These are phyloP conservation scores for Schoenoplectus tabernaemontani DNA, from an alignment of 202 grass and related monocot species.

Conservation along the genomic window DNA sequence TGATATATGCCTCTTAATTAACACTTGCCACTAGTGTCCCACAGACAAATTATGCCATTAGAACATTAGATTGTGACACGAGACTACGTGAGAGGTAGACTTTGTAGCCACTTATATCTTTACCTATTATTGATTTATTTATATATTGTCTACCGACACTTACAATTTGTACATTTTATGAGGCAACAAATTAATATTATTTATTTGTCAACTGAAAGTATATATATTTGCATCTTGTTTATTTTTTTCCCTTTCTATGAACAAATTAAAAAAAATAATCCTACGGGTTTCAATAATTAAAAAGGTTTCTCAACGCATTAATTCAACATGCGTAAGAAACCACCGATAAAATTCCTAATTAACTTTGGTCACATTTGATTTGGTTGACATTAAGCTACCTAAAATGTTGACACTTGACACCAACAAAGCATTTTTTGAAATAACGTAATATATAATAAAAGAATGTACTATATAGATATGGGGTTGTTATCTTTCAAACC, in stretches of 20 bases:
- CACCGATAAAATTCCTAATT: constrained; percentile 3
- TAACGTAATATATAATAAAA: neutral
- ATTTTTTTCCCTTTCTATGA: no score
- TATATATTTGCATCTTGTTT: no score
- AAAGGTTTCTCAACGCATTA: neutral
- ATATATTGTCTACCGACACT: neutral
- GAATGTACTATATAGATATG: neutral
- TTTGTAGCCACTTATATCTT: neutral
- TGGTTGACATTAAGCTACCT: constrained; percentile 6
- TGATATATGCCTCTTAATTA: neutral
- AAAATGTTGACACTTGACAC: constrained; percentile 1
- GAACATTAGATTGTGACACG: neutral
- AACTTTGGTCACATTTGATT: neutral
- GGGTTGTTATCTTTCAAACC: constrained; percentile 1
- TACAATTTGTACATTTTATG: neutral
- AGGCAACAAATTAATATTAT: neutral
- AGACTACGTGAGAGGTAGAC: neutral
- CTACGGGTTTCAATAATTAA: neutral
- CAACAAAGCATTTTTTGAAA: neutral
- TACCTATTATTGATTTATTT: neutral
- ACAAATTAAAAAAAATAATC: neutral
- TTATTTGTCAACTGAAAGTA: neutral
- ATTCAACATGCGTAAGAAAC: neutral
- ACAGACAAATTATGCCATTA: neutral
- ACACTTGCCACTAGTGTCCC: neutral